Evolutionary conservation across 768 basidiomycete genomes (phyloP).

Genomic region (Daedaleopsis sinensis): DNA sequence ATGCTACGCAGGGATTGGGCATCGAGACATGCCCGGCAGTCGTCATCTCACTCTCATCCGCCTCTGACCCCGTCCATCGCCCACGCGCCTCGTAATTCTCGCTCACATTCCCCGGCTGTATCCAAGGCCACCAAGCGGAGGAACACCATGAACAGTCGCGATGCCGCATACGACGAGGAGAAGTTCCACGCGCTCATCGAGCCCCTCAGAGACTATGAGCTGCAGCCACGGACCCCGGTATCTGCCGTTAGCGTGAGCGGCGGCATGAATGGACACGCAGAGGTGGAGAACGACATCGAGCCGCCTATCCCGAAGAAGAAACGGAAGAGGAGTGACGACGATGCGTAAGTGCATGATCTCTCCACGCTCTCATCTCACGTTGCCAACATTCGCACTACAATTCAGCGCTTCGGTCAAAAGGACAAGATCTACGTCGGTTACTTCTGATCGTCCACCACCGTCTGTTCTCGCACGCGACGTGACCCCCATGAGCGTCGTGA

Average conservation of each 20-base stretch:
- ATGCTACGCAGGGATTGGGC: constrained; percentile 51
- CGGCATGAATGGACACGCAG: constrained; percentile 40
- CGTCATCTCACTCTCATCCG: constrained; percentile 65
- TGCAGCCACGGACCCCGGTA: constrained; percentile 20
- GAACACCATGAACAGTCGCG: constrained; percentile 97
- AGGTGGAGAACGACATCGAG: constrained; percentile 52
- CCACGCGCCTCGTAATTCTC: constrained; percentile 58
- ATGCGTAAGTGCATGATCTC: constrained; percentile 50
- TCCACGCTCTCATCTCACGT: background rate
- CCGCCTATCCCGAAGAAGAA: constrained; percentile 56
- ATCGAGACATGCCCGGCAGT: constrained; percentile 62
- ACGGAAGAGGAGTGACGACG: constrained; percentile 77
- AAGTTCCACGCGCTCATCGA: constrained; percentile 79
- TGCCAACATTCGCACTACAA: background rate
- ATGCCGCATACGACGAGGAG: constrained; percentile 86
- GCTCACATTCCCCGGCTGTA: constrained; percentile 71
- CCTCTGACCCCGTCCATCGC: constrained; percentile 42
- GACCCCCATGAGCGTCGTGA: constrained; percentile 35
- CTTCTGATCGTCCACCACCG: constrained; percentile 59
- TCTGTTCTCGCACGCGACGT: constrained; percentile 26
- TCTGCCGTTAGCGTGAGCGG: constrained; percentile 21
- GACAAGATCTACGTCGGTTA: constrained; percentile 73
- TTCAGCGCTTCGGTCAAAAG: constrained; percentile 64
- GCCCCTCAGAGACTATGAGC: constrained; percentile 55
- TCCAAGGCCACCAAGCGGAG: constrained; percentile 80